These are phyloP conservation scores for Ophiostoma quercus DNA, from an alignment of 2,329 filamentous ascomycete species.

Conservation along the genomic window DNA sequence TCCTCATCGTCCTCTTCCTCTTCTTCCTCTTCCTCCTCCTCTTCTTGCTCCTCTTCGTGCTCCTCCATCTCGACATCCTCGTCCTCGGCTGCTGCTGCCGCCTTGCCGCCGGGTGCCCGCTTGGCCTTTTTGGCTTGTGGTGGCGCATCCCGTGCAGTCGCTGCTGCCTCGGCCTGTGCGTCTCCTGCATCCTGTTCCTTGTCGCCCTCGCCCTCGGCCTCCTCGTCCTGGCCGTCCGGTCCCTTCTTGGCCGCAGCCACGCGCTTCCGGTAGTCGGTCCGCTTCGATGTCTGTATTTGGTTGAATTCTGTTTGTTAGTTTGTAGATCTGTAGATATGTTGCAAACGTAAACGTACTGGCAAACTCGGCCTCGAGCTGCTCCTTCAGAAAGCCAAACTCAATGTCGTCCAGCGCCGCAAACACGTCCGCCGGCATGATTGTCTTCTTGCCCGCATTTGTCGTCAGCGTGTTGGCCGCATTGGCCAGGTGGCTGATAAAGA, in stretches of 20 bases:
- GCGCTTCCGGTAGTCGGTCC: slow-evolving; percentile 66
- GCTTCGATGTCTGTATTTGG: slow-evolving; percentile 66
- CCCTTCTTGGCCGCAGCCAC: slow-evolving; percentile 59
- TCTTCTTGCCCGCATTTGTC: slow-evolving; percentile 64
- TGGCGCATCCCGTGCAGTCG: slow-evolving; percentile 23
- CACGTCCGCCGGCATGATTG: slow-evolving; percentile 69
- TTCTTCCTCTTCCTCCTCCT: slow-evolving; percentile 43
- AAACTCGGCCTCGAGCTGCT: slow-evolving; percentile 67
- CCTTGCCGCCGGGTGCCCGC: slow-evolving; percentile 33
- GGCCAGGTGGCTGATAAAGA: slow-evolving; percentile 77
- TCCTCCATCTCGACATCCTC: slow-evolving; percentile 19
- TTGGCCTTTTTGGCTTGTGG: slow-evolving; percentile 37
- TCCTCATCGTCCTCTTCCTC: slow-evolving; percentile 31
- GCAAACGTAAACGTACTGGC: slow-evolving; percentile 51
- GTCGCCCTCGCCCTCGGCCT: slow-evolving; percentile 24
- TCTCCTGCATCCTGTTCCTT: slow-evolving; percentile 20
- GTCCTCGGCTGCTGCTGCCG: background rate
- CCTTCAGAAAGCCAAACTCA: slow-evolving; percentile 68
- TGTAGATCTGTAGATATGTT: too few species aligned
- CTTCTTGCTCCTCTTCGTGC: slow-evolving; percentile 37
- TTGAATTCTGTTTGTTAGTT: slow-evolving; percentile 55
- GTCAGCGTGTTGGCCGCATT: slow-evolving; percentile 72
- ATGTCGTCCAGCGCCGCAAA: slow-evolving; percentile 71
- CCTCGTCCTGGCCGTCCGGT: slow-evolving; percentile 28
- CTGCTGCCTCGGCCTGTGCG: background rate